A percentile compares a stretch with the other conserved stretches of the same genome.
Conservation (phyloP, 192 early-diverging fungal genomes). For the Kickxella alabastrina region DNA sequence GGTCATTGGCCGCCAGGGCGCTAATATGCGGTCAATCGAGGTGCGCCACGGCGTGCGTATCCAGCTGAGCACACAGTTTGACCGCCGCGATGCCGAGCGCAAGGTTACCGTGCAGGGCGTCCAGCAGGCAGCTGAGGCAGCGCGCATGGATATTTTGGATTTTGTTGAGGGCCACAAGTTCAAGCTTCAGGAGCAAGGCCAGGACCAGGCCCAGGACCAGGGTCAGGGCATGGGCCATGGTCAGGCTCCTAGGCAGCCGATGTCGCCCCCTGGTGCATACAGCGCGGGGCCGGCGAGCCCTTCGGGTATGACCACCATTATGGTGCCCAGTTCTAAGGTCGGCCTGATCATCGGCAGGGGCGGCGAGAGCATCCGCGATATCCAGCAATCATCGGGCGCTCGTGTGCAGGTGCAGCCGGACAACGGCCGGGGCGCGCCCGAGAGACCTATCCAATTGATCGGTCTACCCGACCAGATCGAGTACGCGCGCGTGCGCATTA, state of each 20-base stretch:
- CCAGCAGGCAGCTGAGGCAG: constrained; percentile 10
- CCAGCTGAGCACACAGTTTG: constrained; percentile 58
- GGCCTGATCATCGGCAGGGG: constrained; percentile 80
- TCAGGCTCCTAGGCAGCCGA: constrained; percentile 16
- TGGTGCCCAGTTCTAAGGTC: constrained; percentile 65
- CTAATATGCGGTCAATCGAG: constrained; percentile 76
- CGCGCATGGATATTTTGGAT: constrained; percentile 31
- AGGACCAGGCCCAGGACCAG: background rate
- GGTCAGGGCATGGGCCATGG: constrained; percentile 17
- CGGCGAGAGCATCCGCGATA: constrained; percentile 72
- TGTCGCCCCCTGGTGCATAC: background rate
- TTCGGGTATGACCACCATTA: constrained; percentile 45
- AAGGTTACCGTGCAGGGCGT: constrained; percentile 38
- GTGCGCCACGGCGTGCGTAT: constrained; percentile 65
- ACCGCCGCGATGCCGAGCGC: constrained; percentile 30
- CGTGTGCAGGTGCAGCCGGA: constrained; percentile 69
- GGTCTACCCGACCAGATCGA: constrained; percentile 68
- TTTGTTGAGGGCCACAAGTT: constrained; percentile 25
- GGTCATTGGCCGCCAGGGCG: constrained; percentile 77
- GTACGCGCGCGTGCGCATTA: constrained; percentile 66
- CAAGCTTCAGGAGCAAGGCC: constrained; percentile 11
- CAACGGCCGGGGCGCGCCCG: constrained; percentile 33
- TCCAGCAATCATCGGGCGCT: constrained; percentile 65
- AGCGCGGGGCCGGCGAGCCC: background rate
- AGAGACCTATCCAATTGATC: constrained; percentile 62